These are phyloP conservation scores for Arthrobotrys conoides DNA, from an alignment of 2,329 filamentous ascomycete genomes.

Conservation along the genomic window DNA sequence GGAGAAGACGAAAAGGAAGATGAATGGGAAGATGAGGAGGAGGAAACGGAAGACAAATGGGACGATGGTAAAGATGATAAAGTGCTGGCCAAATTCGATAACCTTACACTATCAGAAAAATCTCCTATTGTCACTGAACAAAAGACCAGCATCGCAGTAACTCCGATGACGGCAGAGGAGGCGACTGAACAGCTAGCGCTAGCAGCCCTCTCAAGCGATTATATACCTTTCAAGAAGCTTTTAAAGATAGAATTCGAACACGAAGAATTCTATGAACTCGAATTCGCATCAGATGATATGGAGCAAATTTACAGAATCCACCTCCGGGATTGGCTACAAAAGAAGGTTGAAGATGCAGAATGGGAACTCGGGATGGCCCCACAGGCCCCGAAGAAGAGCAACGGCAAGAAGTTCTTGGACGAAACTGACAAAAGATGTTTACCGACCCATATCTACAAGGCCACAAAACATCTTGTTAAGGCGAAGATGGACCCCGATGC, in stretches of 20 bases:
- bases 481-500: neutral
- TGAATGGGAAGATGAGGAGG: slow-evolving; percentile 17
- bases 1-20: slow-evolving; percentile 11
- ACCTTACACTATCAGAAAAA: slow-evolving; percentile 9
- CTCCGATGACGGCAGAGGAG: neutral
- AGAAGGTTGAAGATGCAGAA: slow-evolving; percentile 21
- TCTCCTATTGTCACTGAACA: neutral
- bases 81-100: neutral
- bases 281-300: slow-evolving; percentile 43
- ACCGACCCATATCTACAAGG: slow-evolving; percentile 14
- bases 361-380: slow-evolving; percentile 20
- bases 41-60: neutral
- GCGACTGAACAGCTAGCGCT: neutral
- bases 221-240: neutral
- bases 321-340: slow-evolving; percentile 36
- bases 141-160: neutral
- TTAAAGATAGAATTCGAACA: neutral
- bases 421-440: neutral
- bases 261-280: neutral
- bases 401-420: neutral
- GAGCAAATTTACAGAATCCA: slow-evolving; percentile 29
- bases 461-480: slow-evolving; percentile 15
- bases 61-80: neutral
- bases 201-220: neutral
- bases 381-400: neutral